Conservation (phyloP, 169 alveolate genomes). For the Amoebophrya sp. region DNA sequence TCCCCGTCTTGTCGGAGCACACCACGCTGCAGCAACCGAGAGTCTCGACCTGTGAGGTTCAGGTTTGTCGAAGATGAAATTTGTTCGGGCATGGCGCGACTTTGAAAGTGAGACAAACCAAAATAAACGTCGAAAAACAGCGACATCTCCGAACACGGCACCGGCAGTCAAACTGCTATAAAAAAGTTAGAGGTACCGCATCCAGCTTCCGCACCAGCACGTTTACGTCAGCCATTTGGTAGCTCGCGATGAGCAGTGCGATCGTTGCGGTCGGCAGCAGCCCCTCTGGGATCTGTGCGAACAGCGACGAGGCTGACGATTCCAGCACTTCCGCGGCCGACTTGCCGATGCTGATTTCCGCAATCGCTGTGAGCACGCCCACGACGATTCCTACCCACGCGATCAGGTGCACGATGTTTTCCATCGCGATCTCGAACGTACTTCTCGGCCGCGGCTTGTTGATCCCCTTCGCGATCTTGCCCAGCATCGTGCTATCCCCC, state of each 20-base stretch:
- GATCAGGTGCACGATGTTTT: neutral
- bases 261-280: neutral
- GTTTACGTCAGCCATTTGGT: neutral
- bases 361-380: neutral
- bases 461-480: neutral
- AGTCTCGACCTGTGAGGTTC: constrained; percentile 62
- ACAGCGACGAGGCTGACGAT: neutral
- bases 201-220: neutral
- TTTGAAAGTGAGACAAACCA: no score
- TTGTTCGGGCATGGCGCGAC: no score
- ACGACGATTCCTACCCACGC: neutral
- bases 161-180: no score
- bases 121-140: no score
- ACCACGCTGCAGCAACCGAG: constrained; percentile 91
- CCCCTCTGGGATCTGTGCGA: neutral
- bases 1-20: constrained; percentile 95
- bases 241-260: neutral
- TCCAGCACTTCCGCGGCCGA: neutral
- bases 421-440: neutral
- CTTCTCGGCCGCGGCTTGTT: neutral
- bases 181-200: neutral
- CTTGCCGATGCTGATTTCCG: neutral
- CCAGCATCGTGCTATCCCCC: neutral
- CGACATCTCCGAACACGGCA: no score
- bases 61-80: neutral